These are phyloP conservation scores for Otatea glauca DNA, from an alignment of 176 grass and related monocot genomes.

Conservation along the genomic window DNA sequence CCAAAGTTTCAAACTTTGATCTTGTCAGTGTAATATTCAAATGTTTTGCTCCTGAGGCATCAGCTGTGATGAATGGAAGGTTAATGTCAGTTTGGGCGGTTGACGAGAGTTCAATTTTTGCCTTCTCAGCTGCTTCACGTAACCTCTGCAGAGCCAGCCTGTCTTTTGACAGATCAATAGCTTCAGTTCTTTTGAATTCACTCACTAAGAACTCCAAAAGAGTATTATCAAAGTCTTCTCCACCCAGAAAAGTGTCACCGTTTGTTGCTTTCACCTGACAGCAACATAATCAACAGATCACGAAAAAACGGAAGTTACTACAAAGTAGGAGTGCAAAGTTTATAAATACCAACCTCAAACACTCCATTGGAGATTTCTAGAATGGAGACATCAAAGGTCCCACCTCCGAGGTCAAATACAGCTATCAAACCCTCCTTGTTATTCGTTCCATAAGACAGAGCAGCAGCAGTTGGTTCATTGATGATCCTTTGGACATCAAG, in stretches of 20 bases:
- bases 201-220: conserved; percentile 39
- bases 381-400: conserved; percentile 50
- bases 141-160: conserved; percentile 48
- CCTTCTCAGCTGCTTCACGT: conserved; percentile 55
- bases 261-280: conserved; percentile 54
- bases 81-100: conserved; percentile 49
- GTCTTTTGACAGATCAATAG: conserved; percentile 48
- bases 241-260: conserved; percentile 47
- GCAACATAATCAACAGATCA: not conserved
- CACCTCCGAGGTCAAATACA: conserved; percentile 44
- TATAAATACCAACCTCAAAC: conserved; percentile 38
- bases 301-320: not conserved
- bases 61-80: conserved; percentile 56
- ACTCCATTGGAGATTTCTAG: conserved; percentile 53
- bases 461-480: conserved; percentile 47
- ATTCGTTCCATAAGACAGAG: conserved; percentile 46
- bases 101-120: conserved; percentile 52
- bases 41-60: conserved; percentile 57
- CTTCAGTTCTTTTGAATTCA: conserved; percentile 50
- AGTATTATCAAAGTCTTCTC: conserved; percentile 52
- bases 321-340: not conserved
- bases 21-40: conserved; percentile 50
- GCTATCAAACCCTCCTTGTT: conserved; percentile 50
- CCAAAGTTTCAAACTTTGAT: conserved; percentile 51
- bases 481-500: conserved; percentile 55